These are phyloP conservation scores for Syzygium aromaticum DNA, from an alignment of 345 rosid species.

Conservation along the genomic window DNA sequence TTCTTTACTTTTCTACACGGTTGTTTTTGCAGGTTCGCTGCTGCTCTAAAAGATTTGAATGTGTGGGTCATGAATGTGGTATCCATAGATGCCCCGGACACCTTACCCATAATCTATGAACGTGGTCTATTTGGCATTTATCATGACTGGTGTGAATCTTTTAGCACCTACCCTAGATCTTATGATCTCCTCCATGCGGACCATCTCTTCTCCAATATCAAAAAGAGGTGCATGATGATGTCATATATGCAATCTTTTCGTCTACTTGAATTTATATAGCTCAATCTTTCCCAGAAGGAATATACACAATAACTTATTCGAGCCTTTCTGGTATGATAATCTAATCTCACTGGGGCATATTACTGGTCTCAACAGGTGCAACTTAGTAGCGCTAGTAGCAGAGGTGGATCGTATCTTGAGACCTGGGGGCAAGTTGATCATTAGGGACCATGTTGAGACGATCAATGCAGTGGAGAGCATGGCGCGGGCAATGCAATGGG, in stretches of 20 bases:
- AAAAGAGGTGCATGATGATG: conserved; percentile 41
- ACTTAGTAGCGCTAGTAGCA: conserved; percentile 53
- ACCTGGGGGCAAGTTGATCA: conserved; percentile 83
- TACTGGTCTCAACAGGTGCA: conserved; percentile 41
- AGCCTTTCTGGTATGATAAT: neutral
- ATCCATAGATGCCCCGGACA: conserved; percentile 78
- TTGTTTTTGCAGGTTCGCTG: conserved; percentile 65
- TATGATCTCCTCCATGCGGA: conserved; percentile 97
- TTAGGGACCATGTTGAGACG: conserved; percentile 59
- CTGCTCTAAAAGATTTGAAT: conserved; percentile 71
- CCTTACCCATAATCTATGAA: conserved; percentile 82
- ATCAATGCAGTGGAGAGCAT: conserved; percentile 48
- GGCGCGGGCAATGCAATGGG: conserved; percentile 70
- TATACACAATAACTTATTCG: neutral
- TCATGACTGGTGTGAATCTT: conserved; percentile 98
- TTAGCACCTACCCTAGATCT: conserved; percentile 93
- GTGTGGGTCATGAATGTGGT: conserved; percentile 98
- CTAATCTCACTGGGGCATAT: neutral
- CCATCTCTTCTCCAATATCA: conserved; percentile 83
- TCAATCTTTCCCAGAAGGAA: neutral
- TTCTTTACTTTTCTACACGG: neutral
- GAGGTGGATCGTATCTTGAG: conserved; percentile 86
- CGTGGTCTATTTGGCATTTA: conserved; percentile 91
- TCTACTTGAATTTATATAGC: neutral
- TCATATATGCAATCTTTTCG: neutral